phyloP scores from a whole-genome alignment of 495 filamentous ascomycete species.

The Articulospora tetracladia region DNA sequence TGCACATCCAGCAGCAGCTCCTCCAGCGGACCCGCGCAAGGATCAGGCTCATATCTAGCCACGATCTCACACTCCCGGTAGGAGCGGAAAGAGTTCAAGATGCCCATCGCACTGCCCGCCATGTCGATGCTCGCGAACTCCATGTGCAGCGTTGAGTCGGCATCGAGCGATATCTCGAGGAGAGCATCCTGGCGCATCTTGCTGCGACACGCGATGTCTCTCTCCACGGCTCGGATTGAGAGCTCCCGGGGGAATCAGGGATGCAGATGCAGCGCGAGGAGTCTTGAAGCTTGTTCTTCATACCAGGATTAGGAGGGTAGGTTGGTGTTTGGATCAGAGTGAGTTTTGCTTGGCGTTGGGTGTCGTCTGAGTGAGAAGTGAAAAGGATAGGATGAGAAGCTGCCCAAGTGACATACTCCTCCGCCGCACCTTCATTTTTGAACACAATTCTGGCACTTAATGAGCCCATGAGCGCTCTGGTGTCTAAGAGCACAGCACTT shows the following conservation, averaged over 20 bases:
- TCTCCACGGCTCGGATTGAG: constrained; percentile 5
- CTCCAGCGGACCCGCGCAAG: constrained; percentile 16
- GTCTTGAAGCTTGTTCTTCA: not conserved
- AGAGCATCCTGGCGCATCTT: not conserved
- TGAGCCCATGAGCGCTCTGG: not conserved
- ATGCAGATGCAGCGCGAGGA: constrained; percentile 15
- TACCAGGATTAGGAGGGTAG: not conserved
- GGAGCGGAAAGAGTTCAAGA: not conserved
- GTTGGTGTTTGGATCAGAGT: constrained; percentile 18
- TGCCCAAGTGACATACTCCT: constrained; percentile 7
- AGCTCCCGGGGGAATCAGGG: constrained; percentile 3
- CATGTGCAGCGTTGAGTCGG: constrained; percentile 13
- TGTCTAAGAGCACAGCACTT: constrained; percentile 10
- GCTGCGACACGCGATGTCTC: not conserved
- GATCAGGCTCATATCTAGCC: constrained; percentile 11
- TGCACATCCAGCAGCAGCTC: constrained; percentile 2
- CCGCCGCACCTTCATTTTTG: constrained; percentile 2
- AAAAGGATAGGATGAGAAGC: constrained; percentile 7
- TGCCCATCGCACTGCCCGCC: constrained; percentile 5
- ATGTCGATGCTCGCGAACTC: constrained; percentile 15
- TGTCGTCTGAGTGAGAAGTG: not conserved
- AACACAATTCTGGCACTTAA: constrained; percentile 15
- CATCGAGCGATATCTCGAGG: constrained; percentile 19
- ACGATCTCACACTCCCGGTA: not conserved
- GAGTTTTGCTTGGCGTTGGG: not conserved